Evolutionary conservation across 306 rosid species (phyloP), one percentile per base, ranked within the genome.

Genomic region (Biancaea sappan): DNA sequence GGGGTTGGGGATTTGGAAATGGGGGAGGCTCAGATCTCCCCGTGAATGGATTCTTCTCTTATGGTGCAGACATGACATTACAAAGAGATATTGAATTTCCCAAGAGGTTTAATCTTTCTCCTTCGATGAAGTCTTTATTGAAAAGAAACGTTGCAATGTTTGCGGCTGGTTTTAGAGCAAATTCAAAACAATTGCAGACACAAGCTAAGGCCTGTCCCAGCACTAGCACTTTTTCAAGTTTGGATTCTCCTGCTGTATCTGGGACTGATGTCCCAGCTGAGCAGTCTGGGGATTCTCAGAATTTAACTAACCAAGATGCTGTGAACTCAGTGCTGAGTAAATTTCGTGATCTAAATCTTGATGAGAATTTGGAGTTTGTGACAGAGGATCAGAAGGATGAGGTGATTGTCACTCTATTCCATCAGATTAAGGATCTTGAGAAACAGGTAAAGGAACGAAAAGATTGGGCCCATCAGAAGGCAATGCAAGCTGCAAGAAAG

Each of bases 401-500:
- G 84, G 80, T 87, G 82, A 86, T 94, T 57, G 88, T 92, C 34
- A 79, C 81, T 73, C 69, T 92, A 26, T 79, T 94, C 72, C 95
- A 83, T 83, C 95, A 88, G 85, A 84, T 92, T 47, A 90, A 90
- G 80, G 97, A 92, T 77, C 89, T 94, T n/a, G 95, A 94, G 83
- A 88, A 78, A 62, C 96, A 92, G 90, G 89, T 84, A 21, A 87
- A 82, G 79, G 97, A 92, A 61, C 82, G 92, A 65, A 90, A 90
- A 81, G 99, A 94, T 29, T 92, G 99, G 99, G 96, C 99, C 22
- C 95, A 94, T 67, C 82, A 81, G 81, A 94, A 94, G 85, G 99
- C 99, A 64, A 83, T 94, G 92, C 99, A 94, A 80, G 97, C 97
- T 22, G 99, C 99, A 4, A 86, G 78, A 77, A 92, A 90, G 88